Percentiles rank a stretch among this genome's conserved stretches.
Conservation (phyloP, 106 monocot genomes). For the Dendrobium chrysotoxum region DNA sequence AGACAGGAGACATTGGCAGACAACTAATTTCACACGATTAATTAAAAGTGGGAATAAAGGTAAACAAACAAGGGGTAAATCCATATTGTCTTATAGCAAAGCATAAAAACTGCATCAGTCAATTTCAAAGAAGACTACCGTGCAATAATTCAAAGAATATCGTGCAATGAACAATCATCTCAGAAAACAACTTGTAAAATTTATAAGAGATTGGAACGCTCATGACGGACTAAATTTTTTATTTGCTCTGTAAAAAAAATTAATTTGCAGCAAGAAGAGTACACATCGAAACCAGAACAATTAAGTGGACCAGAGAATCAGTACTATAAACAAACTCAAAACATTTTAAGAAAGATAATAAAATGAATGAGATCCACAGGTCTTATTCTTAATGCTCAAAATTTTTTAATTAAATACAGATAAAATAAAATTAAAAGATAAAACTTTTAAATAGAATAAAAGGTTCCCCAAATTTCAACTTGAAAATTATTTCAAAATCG, state of each 20-base stretch:
- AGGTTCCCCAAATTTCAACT: neutral
- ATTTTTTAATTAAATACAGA: neutral
- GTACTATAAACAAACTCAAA: neutral
- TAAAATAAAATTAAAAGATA: neutral
- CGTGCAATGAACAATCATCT: too few species aligned
- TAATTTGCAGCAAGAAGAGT: neutral
- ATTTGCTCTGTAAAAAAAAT: neutral
- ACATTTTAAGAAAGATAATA: neutral
- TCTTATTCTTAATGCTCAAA: neutral
- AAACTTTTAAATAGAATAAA: neutral
- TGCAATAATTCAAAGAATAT: too few species aligned
- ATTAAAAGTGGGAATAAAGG: too few species aligned
- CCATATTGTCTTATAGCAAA: too few species aligned
- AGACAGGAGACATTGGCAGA: too few species aligned
- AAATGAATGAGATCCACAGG: neutral
- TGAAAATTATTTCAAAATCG: neutral
- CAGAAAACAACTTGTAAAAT: neutral
- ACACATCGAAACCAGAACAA: neutral
- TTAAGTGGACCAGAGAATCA: neutral
- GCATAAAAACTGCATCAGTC: too few species aligned
- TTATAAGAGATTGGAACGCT: neutral
- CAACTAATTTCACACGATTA: too few species aligned
- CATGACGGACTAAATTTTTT: neutral
- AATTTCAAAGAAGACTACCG: too few species aligned
- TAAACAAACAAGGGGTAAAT: too few species aligned